Evolutionary conservation across 2,329 filamentous ascomycete species (phyloP).

Genomic region (Remersonia thermophila): DNA sequence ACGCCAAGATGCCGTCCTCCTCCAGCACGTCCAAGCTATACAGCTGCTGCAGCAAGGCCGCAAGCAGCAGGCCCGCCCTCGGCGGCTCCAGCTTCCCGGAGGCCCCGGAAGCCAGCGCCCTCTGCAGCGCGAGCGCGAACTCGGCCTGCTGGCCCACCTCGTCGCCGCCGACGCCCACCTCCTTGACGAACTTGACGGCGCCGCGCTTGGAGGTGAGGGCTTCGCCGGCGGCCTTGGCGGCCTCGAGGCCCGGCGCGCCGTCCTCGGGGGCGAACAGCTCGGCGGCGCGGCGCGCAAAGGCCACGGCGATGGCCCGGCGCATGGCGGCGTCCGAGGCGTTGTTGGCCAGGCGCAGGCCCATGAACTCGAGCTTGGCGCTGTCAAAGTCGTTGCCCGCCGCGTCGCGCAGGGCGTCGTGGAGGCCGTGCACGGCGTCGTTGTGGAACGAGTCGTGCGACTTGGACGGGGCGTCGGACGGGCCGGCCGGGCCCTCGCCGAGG

Average conservation of each 20-base stretch:
- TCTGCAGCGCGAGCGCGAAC: slow-evolving; percentile 70
- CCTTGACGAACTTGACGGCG: slow-evolving; percentile 42
- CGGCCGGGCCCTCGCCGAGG: too few species aligned
- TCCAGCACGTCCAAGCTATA: slow-evolving; percentile 77
- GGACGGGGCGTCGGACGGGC: slow-evolving; percentile 19
- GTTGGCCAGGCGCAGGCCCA: slow-evolving; percentile 78
- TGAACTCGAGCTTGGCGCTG: slow-evolving; percentile 73
- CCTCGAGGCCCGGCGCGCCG: slow-evolving; percentile 34
- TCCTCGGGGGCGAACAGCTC: slow-evolving; percentile 47
- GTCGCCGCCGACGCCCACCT: slow-evolving; percentile 51
- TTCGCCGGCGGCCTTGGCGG: slow-evolving; percentile 51
- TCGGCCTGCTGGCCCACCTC: slow-evolving; percentile 69
- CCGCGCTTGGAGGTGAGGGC: slow-evolving; percentile 44
- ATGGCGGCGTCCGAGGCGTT: slow-evolving; percentile 86
- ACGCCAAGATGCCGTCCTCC: slow-evolving; percentile 75
- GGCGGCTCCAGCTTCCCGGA: slow-evolving; percentile 43
- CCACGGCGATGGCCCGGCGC: slow-evolving; percentile 70
- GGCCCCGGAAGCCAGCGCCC: slow-evolving; percentile 58
- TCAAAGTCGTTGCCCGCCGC: slow-evolving; percentile 61
- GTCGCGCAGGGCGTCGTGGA: slow-evolving; percentile 68
- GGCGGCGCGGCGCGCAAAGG: slow-evolving; percentile 70
- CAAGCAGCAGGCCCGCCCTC: slow-evolving; percentile 50
- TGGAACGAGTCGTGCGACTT: slow-evolving; percentile 52
- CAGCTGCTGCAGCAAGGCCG: slow-evolving; percentile 70
- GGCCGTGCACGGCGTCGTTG: slow-evolving; percentile 70